Conservation (phyloP, 768 basidiomycete species). For the Rhodotorula taiwanensis region DNA sequence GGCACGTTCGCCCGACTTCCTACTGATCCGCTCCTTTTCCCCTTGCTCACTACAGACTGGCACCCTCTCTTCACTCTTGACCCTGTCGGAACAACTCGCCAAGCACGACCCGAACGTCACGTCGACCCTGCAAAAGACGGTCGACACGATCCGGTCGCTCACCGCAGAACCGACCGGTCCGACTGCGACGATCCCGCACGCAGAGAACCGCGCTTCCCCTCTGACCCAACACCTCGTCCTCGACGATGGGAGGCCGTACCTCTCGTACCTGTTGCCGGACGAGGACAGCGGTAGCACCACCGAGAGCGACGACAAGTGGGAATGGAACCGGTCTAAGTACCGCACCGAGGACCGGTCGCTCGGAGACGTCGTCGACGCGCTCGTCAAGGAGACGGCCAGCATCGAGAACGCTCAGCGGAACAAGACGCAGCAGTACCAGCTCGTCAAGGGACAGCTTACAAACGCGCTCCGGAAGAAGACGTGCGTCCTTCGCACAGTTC, state of each 20-base stretch:
- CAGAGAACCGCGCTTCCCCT: conserved; percentile 21
- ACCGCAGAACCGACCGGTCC: conserved; percentile 7
- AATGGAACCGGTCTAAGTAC: conserved; percentile 90
- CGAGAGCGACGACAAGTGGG: conserved; percentile 74
- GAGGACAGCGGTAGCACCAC: conserved; percentile 2
- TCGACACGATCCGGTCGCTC: conserved; percentile 85
- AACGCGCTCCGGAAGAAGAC: conserved; percentile 92
- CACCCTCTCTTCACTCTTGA: conserved; percentile 80
- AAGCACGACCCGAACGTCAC: conserved; percentile 88
- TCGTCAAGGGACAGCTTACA: conserved; percentile 83
- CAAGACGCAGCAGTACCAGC: conserved; percentile 83
- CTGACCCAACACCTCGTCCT: conserved; percentile 36
- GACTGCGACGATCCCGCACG: not conserved
- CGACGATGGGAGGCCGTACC: conserved; percentile 39
- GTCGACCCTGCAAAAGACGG: conserved; percentile 76
- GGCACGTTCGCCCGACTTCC: too few species aligned
- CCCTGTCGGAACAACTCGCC: conserved; percentile 82
- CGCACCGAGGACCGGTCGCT: conserved; percentile 66
- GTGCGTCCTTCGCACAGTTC: conserved; percentile 49
- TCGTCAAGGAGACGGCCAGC: conserved; percentile 87
- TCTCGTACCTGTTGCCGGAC: conserved; percentile 53
- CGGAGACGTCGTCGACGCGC: conserved; percentile 71
- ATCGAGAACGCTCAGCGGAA: conserved; percentile 91
- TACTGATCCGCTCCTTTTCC: too few species aligned
- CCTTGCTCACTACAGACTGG: conserved; percentile 65